phyloP scores from a whole-genome alignment of 75 land plant species.

The Picea glauca region DNA sequence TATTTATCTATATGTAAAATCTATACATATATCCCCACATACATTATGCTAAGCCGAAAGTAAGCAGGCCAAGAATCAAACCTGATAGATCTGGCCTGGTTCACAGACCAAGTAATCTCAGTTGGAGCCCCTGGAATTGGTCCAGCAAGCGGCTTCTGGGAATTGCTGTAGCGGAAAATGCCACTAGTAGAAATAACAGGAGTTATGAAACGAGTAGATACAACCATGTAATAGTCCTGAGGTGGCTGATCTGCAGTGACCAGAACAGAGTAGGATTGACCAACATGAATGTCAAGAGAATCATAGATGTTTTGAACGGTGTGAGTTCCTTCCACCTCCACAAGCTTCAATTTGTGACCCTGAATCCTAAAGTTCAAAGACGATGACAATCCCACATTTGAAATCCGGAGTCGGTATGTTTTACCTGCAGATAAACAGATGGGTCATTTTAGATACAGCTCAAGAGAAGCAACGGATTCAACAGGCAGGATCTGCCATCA shows the following conservation, averaged over 20 bases:
- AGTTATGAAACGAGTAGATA: slow-evolving; percentile 56
- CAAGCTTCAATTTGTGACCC: slow-evolving; percentile 53
- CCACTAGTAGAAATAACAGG: slow-evolving; percentile 22
- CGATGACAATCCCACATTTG: slow-evolving; percentile 56
- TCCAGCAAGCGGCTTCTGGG: slow-evolving; percentile 15
- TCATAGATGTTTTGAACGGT: slow-evolving; percentile 46
- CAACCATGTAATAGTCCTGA: slow-evolving; percentile 62
- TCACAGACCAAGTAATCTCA: neutral
- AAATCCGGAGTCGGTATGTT: slow-evolving; percentile 57
- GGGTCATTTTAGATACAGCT: neutral
- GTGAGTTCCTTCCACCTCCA: slow-evolving; percentile 80
- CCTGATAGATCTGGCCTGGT: neutral
- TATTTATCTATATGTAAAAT: neutral
- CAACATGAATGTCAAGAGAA: slow-evolving; percentile 67
- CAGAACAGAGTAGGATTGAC: slow-evolving; percentile 69
- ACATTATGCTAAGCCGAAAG: neutral
- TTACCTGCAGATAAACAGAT: slow-evolving; percentile 31
- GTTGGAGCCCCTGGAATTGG: slow-evolving; percentile 36
- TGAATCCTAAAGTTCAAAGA: slow-evolving; percentile 68
- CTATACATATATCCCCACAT: neutral
- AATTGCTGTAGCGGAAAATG: slow-evolving; percentile 39
- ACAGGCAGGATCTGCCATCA: neutral
- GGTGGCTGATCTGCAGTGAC: slow-evolving; percentile 44
- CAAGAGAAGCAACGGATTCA: neutral
- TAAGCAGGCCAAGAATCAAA: neutral